A percentile compares a stretch with the other conserved stretches of the same genome.
Evolutionary conservation across 1,284 basidiomycete genomes (phyloP).

Genomic region (Cryptococcus hybrid): DNA sequence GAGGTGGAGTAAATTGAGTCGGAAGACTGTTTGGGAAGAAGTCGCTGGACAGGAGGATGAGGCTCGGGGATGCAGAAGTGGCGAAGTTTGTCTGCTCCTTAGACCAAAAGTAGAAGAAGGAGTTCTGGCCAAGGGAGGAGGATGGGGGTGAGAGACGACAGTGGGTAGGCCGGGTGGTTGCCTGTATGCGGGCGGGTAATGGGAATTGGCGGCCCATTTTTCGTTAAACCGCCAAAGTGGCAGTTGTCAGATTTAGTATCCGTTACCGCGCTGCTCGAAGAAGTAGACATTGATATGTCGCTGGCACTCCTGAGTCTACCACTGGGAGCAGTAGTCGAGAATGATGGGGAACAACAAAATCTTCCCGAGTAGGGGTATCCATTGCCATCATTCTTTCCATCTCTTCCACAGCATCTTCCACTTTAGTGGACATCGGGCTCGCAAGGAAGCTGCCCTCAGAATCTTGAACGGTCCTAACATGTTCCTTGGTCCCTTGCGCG

Average conservation of each 20-base stretch:
- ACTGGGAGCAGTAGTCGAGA: conserved; percentile 6
- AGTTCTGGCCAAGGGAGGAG: conserved; percentile 13
- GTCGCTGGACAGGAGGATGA: conserved; percentile 13
- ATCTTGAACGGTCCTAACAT: too few species aligned
- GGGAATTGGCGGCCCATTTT: conserved; percentile 9
- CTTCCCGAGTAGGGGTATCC: conserved; percentile 36
- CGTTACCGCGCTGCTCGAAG: not conserved
- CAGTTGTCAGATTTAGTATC: too few species aligned
- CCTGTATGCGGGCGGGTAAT: conserved; percentile 2
- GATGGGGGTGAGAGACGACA: conserved; percentile 12
- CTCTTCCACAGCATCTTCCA: conserved; percentile 25
- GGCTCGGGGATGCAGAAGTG: conserved; percentile 2
- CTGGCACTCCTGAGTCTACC: conserved; percentile 8
- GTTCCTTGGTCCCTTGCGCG: not conserved
- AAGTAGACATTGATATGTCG: conserved; percentile 7
- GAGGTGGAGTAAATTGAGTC: conserved; percentile 16
- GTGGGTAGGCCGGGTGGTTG: not conserved
- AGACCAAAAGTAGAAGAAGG: conserved; percentile 1
- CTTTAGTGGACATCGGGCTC: conserved; percentile 1
- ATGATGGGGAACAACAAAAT: conserved; percentile 36
- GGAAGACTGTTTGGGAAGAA: conserved; percentile 15
- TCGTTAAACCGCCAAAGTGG: too few species aligned
- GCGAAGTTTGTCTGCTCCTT: not conserved
- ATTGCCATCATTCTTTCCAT: conserved; percentile 40
- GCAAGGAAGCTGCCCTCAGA: not conserved